Conservation (phyloP, 2,329 filamentous ascomycete species). For the Madurella mycetomatis region DNA sequence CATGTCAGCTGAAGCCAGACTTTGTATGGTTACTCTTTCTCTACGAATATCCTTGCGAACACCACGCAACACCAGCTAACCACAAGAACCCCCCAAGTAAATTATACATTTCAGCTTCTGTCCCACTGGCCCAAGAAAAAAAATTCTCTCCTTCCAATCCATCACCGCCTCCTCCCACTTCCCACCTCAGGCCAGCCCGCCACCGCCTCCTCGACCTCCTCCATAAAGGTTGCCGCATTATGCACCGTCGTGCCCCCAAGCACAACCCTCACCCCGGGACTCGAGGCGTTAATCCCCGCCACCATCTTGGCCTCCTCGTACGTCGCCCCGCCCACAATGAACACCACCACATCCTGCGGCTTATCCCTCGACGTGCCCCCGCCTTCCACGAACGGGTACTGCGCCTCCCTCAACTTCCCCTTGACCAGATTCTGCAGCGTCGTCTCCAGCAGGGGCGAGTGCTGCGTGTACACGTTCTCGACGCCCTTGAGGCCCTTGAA, state of each 20-base stretch:
- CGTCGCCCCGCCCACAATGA: constrained; percentile 88
- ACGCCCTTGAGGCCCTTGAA: constrained; percentile 96
- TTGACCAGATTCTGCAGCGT: constrained; percentile 93
- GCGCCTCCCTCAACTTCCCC: constrained; percentile 75
- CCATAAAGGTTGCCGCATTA: constrained; percentile 82
- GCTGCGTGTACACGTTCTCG: constrained; percentile 98
- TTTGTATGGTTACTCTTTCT: too few species aligned
- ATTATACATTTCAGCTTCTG: too few species aligned
- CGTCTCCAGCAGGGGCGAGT: constrained; percentile 80
- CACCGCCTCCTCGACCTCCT: constrained; percentile 87
- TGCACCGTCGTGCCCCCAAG: constrained; percentile 84
- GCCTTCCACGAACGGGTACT: constrained; percentile 92
- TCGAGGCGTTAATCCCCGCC: constrained; percentile 87
- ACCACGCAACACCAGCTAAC: too few species aligned
- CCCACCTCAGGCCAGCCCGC: constrained; percentile 65
- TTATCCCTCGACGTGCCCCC: constrained; percentile 85
- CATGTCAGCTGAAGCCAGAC: not conserved
- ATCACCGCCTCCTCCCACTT: constrained; percentile 15
- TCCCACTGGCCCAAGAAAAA: not conserved
- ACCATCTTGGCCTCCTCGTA: constrained; percentile 98
- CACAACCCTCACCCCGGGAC: constrained; percentile 83
- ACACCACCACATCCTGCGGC: constrained; percentile 92
- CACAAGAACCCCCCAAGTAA: too few species aligned
- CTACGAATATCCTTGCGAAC: too few species aligned
- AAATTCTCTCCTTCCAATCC: constrained; percentile 10